These are phyloP conservation scores for Picocystis salinarum DNA, from an alignment of 139 green algal genomes.

Conservation along the genomic window DNA sequence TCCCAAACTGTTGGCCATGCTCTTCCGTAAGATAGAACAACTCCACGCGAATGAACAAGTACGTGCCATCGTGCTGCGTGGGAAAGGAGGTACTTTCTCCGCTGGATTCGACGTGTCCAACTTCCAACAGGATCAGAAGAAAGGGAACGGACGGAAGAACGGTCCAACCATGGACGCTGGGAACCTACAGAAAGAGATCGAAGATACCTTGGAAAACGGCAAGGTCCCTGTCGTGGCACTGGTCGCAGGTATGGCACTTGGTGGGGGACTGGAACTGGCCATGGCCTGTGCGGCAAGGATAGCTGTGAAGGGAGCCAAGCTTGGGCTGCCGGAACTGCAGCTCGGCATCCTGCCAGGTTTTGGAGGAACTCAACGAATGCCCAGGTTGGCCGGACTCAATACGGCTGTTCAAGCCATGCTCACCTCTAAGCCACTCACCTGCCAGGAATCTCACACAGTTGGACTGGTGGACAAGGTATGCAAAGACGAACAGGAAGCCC, in stretches of 20 bases:
- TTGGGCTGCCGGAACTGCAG: constrained; percentile 89
- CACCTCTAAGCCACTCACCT: constrained; percentile 33
- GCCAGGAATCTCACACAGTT: constrained; percentile 32
- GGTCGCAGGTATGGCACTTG: constrained; percentile 61
- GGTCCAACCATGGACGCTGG: too few species aligned
- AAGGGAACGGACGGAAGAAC: too few species aligned
- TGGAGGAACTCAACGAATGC: constrained; percentile 90
- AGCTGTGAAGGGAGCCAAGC: too few species aligned
- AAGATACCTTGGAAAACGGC: constrained; percentile 63
- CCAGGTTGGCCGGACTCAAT: constrained; percentile 78
- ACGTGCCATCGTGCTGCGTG: too few species aligned
- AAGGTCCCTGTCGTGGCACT: constrained; percentile 81
- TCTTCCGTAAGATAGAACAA: too few species aligned
- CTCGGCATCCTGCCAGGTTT: constrained; percentile 95
- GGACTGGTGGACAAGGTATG: constrained; percentile 75
- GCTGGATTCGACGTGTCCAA: too few species aligned
- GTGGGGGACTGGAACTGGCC: constrained; percentile 80
- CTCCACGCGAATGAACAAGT: too few species aligned
- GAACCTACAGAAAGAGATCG: too few species aligned
- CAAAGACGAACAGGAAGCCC: constrained; percentile 18
- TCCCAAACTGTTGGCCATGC: constrained; percentile 50
- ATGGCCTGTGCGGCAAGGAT: constrained; percentile 57
- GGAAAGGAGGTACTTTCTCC: too few species aligned
- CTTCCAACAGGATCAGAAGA: too few species aligned
- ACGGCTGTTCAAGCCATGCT: constrained; percentile 90